Evolutionary conservation across 345 rosid genomes (phyloP), one percentile per base, ranked within the genome.

Genomic region (Rubroshorea leprosula): DNA sequence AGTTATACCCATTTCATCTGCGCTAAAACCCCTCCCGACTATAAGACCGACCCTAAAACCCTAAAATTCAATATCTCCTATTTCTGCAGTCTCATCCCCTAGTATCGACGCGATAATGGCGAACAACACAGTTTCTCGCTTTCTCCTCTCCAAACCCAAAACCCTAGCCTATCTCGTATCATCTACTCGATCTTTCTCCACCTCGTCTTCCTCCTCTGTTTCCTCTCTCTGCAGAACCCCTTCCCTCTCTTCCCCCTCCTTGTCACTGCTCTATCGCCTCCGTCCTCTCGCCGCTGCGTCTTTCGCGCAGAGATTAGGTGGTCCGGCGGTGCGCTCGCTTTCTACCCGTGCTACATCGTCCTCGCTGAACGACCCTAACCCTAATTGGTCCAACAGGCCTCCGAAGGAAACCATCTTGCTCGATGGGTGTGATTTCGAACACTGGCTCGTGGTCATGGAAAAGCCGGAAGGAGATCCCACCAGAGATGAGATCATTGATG

Each of bases 361-460:
- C 1, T 83, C 97, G 14, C 86, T 93, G 16, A 86, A 61, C 54
- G 88, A 93, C 31, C 82, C 80, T 0, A 78, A 64, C 61, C 96
- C 95, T 31, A 92, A 92, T 72, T 92, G 93, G 89, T 86, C 97
- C 5, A 93, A 86, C 48, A 68, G 99, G 35, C 97, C 99, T 7
- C 91, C 97, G 0, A 83, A 89, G 66, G 99, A 89, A 78, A 85
- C 97, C 23, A 89, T 89, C 44, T 64, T 93, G 74, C 86, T 93
- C 46, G 97, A 89, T 59, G 90, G 99, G 0, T 89, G 96, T 62
- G 99, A 93, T 73, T 93, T 89, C 38, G 81, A 93, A 51, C 99
- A 93, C 67, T 89, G 97, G 97, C 95, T 93, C 22, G 82, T 93
- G 10, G 95, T 93, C 5, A 44, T 89, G 85, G 96, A 85, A 18